These are phyloP conservation scores for Tremellales sp. DNA, from an alignment of 1,284 basidiomycete species.

Conservation along the genomic window DNA sequence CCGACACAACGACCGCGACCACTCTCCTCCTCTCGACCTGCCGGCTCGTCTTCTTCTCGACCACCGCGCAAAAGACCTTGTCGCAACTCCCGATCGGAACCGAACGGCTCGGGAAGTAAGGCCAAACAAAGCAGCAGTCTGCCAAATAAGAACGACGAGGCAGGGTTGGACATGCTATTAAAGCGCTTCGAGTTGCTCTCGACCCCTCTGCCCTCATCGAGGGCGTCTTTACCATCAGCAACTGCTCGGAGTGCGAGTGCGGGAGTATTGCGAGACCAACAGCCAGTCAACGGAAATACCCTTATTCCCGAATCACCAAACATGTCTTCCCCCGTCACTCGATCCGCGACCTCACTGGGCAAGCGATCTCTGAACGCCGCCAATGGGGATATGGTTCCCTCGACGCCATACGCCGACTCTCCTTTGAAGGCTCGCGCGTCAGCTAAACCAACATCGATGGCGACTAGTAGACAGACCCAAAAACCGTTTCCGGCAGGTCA, in stretches of 20 bases:
- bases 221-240: too few species aligned
- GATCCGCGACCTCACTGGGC: too few species aligned
- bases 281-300: slow-evolving; percentile 4
- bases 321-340: background rate
- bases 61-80: slow-evolving; percentile 20
- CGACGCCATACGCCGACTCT: too few species aligned
- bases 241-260: too few species aligned
- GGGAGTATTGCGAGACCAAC: too few species aligned
- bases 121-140: slow-evolving; percentile 7
- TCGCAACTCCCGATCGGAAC: slow-evolving; percentile 11
- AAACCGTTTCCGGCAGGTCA: slow-evolving; percentile 3
- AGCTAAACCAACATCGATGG: too few species aligned
- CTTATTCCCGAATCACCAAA: slow-evolving; percentile 5
- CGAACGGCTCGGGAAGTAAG: background rate
- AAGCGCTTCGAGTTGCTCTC: slow-evolving; percentile 7
- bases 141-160: background rate
- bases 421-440: too few species aligned
- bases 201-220: slow-evolving; percentile 4
- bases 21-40: slow-evolving; percentile 8
- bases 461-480: background rate
- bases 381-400: too few species aligned
- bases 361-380: too few species aligned
- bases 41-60: slow-evolving; percentile 2
- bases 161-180: slow-evolving; percentile 9
- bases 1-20: slow-evolving; percentile 26